Conservation (phyloP, 352 stramenopile species). For the Phytopythium mirpurense region DNA sequence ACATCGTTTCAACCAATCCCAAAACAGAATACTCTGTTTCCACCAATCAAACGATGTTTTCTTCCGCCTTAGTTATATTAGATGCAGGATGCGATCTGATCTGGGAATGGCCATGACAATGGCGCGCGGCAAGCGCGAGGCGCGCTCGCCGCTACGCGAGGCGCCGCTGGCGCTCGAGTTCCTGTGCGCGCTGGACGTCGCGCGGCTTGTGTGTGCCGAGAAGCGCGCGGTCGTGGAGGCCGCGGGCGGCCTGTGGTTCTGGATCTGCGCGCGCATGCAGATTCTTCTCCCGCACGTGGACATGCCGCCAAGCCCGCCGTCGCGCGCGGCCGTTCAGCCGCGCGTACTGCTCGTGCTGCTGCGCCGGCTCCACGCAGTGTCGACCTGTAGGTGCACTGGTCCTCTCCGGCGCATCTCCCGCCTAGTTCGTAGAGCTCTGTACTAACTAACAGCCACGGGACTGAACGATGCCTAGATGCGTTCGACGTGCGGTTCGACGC, state of each 20-base stretch:
- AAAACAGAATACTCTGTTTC: not conserved
- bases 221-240: slow-evolving; percentile 19
- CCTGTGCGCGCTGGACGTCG: slow-evolving; percentile 30
- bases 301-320: slow-evolving; percentile 18
- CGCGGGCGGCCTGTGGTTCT: slow-evolving; percentile 34
- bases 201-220: slow-evolving; percentile 25
- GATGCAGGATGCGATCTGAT: no score
- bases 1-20: slow-evolving; percentile 25
- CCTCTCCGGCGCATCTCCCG: no score
- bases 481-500: slow-evolving; percentile 50
- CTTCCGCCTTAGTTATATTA: no score
- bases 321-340: slow-evolving; percentile 23
- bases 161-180: slow-evolving; percentile 46
- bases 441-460: no score
- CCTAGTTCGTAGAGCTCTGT: no score
- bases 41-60: not conserved
- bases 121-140: not conserved
- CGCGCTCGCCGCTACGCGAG: slow-evolving; percentile 24
- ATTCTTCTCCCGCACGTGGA: slow-evolving; percentile 15
- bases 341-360: slow-evolving; percentile 37
- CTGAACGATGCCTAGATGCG: slow-evolving; percentile 20
- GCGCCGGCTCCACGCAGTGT: slow-evolving; percentile 39
- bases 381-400: slow-evolving; percentile 31
- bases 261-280: slow-evolving; percentile 26
- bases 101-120: not conserved